Base-by-base conservation (phyloP, 176 grass and related monocot genomes). In the Thinopyrum elongatum region DNA sequence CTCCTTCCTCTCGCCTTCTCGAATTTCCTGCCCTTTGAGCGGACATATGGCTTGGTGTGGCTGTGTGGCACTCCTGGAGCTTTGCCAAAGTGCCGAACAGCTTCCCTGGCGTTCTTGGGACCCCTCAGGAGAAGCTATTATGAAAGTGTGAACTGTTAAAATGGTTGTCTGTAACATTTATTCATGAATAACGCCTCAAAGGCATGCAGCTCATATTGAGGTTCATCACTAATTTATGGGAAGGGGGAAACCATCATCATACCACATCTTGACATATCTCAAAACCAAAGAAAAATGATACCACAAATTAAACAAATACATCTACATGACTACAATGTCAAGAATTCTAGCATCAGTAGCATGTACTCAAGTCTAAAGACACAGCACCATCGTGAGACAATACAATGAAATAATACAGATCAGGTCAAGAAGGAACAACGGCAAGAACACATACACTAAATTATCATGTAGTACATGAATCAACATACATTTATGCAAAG, bases 41-140 rank as follows among this genome's bases (percentile, higher is more conserved):
- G 89, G 17, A 95, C 86, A 39, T 95, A 95, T n/a, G 93, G 91
- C 81, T 95, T 95, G 73, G 93, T 95, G 88, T 93, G 83, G 83
- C 93, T 95, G 86, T 93, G 88, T 8, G 93, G 93, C 2, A 95
- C 93, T 76, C 93, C 91, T 17, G 93, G 93, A 1, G 93, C 93
- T 21, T 86, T 80, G 76, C 93, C 93, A 3, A 95, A 95, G 80
- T 95, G 93, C 88, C 53, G 91, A 1, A 93, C 93, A 82, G 93
- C 93, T 77, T 95, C 93, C 68, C 93, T 93, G 4, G 93, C 91
- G 42, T 95, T 95, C 88, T 93, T 95, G 1, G 93, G 93, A 41
- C 91, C 93, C 71, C 91, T 93, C 23, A 95, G 77, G 26, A 95
- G 88, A 89, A 93, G 4, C 91, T 95, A 57, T 75, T 28, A 21